phyloP scores from a whole-genome alignment of 306 rosid genomes.

The Quercus parvula region DNA sequence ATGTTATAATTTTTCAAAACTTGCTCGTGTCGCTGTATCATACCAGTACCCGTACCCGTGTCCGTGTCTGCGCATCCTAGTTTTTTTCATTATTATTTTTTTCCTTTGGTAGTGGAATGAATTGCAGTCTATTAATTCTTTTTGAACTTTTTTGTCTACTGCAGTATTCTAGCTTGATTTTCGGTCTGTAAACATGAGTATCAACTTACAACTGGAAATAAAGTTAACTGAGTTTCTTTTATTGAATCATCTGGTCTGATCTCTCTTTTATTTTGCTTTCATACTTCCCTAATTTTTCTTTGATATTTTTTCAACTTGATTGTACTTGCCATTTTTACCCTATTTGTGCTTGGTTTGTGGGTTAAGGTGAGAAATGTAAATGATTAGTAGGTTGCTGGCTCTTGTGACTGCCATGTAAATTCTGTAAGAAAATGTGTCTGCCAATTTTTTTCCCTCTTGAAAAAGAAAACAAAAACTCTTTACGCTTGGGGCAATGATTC shows the following conservation, averaged over 20 bases:
- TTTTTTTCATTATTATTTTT: no score
- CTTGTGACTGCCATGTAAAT: slow-evolving; percentile 69
- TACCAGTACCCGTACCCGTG: rapidly evolving
- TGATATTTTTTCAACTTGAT: slow-evolving; percentile 22
- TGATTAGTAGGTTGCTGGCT: slow-evolving; percentile 67
- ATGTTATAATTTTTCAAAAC: no score
- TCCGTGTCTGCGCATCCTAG: no score
- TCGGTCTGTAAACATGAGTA: background rate
- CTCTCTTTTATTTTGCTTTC: slow-evolving; percentile 38
- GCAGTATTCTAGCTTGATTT: background rate
- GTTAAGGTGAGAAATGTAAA: slow-evolving; percentile 86
- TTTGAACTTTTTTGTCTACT: background rate
- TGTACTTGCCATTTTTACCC: slow-evolving; percentile 69
- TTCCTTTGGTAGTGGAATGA: background rate
- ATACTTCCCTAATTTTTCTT: slow-evolving; percentile 2
- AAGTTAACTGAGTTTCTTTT: no score
- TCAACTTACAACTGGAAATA: background rate
- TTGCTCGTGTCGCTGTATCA: no score
- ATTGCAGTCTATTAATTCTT: background rate
- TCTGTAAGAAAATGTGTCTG: slow-evolving; percentile 56
- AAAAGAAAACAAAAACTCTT: no score
- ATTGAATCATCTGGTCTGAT: no score
- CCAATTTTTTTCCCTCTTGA: slow-evolving; percentile 27
- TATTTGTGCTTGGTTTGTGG: slow-evolving; percentile 70
- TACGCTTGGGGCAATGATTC: no score